Evolutionary conservation across 2,329 filamentous ascomycete species (phyloP), one percentile per base, ranked within the genome.

Genomic region (Rhynchosporium agropyri): DNA sequence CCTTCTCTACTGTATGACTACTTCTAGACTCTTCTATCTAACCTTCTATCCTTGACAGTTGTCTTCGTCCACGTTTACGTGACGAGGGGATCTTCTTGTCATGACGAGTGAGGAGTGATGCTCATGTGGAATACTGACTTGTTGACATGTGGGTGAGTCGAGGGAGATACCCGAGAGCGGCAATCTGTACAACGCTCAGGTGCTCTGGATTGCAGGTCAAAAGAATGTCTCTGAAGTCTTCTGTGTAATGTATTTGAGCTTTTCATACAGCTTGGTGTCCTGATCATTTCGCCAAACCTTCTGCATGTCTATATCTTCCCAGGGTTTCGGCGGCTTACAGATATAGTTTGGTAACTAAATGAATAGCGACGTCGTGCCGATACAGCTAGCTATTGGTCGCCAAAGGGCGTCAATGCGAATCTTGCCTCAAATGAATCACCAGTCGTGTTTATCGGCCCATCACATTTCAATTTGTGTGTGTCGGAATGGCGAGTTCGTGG

Each of bases 311-410:
- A 45, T 56, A 56, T 45, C 43, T 57, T 57, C n/a, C 54, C 42
- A 31, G 20, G 40, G 54, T 36, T 57, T 45, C 54, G 56, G 56
- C 45, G 56, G 33, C 2, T 58, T 40, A 36, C 20, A 20, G 1
- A 20, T 20, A 58, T n/a, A n/a, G n/a, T 12, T 45, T 9, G 20
- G 43, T 8, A 45, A 10, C 8, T 29, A 13, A 58, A 48, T 48
- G 42, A 45, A 46, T 45, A 46, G 54, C 56, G 31, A 58, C 55
- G 31, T 49, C 43, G 45, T 49, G 45, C 31, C 48, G 38, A 48
- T 56, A 46, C 33, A 48, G 45, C 15, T 49, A 38, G 36, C 42
- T 38, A 58, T 58, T 58, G 45, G 55, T 58, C 43, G 56, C 43
- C 56, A 31, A 57, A 57, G 40, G 40, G 38, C 13, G 53, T 46